A percentile compares a stretch with the other conserved stretches of the same genome.
phyloP scores from a whole-genome alignment of 2,329 filamentous ascomycete species.

The Cladophialophora chaetospira region DNA sequence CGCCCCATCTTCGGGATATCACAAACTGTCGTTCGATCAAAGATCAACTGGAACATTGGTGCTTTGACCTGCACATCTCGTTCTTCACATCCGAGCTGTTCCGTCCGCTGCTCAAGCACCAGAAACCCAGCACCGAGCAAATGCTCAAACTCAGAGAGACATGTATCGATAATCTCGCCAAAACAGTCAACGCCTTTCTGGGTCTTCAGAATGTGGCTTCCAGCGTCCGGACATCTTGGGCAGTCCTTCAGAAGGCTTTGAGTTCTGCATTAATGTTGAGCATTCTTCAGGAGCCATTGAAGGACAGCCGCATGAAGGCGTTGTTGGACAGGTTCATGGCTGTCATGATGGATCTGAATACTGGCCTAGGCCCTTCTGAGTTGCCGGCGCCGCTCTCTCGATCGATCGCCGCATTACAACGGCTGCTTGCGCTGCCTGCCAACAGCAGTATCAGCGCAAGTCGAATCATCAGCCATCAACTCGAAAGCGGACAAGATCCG shows the following conservation, averaged over 20 bases:
- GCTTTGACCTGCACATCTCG: constrained; percentile 61
- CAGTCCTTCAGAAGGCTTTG: constrained; percentile 5
- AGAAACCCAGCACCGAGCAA: constrained; percentile 36
- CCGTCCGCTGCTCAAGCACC: constrained; percentile 57
- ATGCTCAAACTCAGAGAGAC: not conserved
- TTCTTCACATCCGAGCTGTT: constrained; percentile 64
- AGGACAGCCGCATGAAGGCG: not conserved
- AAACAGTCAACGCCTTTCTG: constrained; percentile 18
- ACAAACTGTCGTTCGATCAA: constrained; percentile 43
- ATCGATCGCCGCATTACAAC: not conserved
- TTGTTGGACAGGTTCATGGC: constrained; percentile 4
- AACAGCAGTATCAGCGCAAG: not conserved
- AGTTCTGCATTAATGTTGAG: constrained; percentile 15
- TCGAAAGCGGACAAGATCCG: not conserved
- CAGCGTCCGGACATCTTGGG: constrained; percentile 5
- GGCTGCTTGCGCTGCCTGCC: not conserved
- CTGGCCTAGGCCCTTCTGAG: constrained; percentile 2
- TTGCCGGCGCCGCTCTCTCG: constrained; percentile 5
- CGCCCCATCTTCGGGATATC: constrained; percentile 59
- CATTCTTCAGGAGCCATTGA: constrained; percentile 9
- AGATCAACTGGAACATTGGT: constrained; percentile 61
- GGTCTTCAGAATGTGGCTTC: constrained; percentile 15
- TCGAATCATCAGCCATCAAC: not conserved
- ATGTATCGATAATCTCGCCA: constrained; percentile 13
- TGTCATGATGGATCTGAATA: constrained; percentile 2